Evolutionary conservation across 164 flowering plant species (phyloP).

Genomic region (Nymphaea thermarum): DNA sequence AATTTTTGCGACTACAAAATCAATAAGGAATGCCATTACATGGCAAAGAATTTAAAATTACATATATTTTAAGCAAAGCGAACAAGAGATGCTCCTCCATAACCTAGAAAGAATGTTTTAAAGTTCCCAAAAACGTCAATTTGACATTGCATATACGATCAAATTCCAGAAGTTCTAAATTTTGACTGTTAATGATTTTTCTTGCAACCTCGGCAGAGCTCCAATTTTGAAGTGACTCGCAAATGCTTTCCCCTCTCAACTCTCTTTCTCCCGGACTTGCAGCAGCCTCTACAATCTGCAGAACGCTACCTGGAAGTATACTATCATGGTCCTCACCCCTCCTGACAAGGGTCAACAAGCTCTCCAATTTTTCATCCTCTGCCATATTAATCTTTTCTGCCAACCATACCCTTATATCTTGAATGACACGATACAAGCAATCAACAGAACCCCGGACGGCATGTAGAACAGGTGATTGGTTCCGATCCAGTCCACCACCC

Average conservation of each 20-base stretch:
- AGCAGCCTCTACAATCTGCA: slow-evolving; percentile 26
- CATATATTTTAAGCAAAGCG: no score
- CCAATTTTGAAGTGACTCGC: slow-evolving; percentile 43
- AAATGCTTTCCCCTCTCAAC: slow-evolving; percentile 30
- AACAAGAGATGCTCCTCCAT: no score
- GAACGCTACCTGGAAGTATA: slow-evolving; percentile 49
- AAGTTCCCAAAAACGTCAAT: slow-evolving; percentile 23
- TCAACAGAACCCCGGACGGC: slow-evolving; percentile 34
- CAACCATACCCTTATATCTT: slow-evolving; percentile 43
- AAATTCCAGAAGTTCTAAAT: slow-evolving; percentile 26
- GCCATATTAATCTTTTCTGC: slow-evolving; percentile 26
- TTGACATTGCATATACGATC: slow-evolving; percentile 47
- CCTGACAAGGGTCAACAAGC: slow-evolving; percentile 24
- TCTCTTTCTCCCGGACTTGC: slow-evolving; percentile 21
- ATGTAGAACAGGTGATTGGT: slow-evolving; percentile 18
- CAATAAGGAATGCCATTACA: no score
- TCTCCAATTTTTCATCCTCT: slow-evolving; percentile 35
- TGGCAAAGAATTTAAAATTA: no score
- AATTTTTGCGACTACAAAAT: no score
- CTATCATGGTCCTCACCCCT: slow-evolving; percentile 14
- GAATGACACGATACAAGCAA: slow-evolving; percentile 24
- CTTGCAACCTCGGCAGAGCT: slow-evolving; percentile 35
- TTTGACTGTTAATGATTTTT: slow-evolving; percentile 35
- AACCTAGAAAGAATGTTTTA: slow-evolving; percentile 32
- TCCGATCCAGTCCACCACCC: slow-evolving; percentile 34